Evolutionary conservation across 371 early-diverging fungal species (phyloP).

Genomic region (Saksenaea vasiformis): DNA sequence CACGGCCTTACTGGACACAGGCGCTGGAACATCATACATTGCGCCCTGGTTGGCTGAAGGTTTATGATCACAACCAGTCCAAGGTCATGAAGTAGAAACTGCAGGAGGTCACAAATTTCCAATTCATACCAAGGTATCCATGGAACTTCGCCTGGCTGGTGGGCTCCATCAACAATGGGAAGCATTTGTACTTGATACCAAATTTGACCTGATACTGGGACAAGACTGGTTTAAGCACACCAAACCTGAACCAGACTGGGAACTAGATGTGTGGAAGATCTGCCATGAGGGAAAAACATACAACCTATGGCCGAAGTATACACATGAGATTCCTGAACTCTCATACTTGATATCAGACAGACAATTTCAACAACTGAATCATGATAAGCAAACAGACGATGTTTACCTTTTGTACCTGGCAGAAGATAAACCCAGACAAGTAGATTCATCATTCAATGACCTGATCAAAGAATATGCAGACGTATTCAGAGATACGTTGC

Average conservation of each 20-base stretch:
- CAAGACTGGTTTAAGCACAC: slow-evolving; percentile 8
- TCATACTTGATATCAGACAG: slow-evolving; percentile 7
- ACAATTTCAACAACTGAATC: background rate
- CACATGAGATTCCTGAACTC: background rate
- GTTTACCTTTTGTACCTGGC: background rate
- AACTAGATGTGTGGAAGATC: background rate
- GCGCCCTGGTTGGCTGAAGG: background rate
- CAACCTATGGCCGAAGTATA: background rate
- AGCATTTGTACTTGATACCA: slow-evolving; percentile 3
- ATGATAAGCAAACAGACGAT: background rate
- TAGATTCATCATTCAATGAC: background rate
- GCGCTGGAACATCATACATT: background rate
- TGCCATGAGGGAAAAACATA: background rate
- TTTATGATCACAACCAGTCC: background rate
- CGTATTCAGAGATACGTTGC: slow-evolving; percentile 9
- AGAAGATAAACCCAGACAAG: background rate
- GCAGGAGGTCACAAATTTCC: background rate
- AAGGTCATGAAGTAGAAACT: background rate
- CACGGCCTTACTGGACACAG: background rate
- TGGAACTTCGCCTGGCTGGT: background rate
- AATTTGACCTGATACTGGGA: slow-evolving; percentile 6
- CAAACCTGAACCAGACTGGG: background rate
- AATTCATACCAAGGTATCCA: background rate
- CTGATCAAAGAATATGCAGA: slow-evolving; percentile 2
- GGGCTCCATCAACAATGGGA: background rate